These are phyloP conservation scores for Inga oerstediana DNA, from an alignment of 306 rosid genomes.

Conservation along the genomic window DNA sequence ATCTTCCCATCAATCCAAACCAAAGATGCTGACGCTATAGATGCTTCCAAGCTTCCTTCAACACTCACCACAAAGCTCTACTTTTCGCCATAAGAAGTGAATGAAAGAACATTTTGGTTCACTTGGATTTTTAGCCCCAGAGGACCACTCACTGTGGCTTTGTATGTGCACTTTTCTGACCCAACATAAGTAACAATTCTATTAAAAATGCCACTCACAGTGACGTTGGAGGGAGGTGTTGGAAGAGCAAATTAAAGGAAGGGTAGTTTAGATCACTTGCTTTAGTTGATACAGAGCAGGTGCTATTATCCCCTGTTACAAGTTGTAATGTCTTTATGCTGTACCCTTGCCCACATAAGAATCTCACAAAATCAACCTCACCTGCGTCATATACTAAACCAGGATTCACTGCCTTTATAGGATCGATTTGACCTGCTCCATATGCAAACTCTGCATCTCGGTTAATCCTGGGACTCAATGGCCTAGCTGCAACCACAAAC, in stretches of 20 bases:
- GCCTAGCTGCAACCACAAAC: conserved; percentile 36
- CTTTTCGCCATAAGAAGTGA: conserved; percentile 40
- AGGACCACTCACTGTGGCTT: conserved; percentile 38
- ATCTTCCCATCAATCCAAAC: conserved; percentile 53
- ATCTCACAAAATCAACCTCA: conserved; percentile 31
- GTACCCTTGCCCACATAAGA: conserved; percentile 55
- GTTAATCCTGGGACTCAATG: conserved; percentile 27
- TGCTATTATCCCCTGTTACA: conserved; percentile 10
- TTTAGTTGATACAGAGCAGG: conserved; percentile 1
- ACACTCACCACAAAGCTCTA: conserved; percentile 30
- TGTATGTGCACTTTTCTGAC: conserved; percentile 35
- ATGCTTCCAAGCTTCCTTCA: conserved; percentile 25
- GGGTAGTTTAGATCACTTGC: conserved; percentile 56
- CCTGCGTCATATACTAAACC: conserved; percentile 53
- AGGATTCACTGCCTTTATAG: conserved; percentile 38
- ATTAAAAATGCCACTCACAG: conserved; percentile 28
- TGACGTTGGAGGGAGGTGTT: not conserved
- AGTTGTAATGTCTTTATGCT: conserved; percentile 27
- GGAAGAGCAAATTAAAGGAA: conserved; percentile 46
- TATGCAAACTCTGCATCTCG: conserved; percentile 45
- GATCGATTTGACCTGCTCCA: conserved; percentile 55
- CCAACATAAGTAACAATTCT: conserved; percentile 59
- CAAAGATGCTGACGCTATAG: conserved; percentile 42
- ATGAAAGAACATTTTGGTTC: conserved; percentile 44
- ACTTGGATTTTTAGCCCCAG: conserved; percentile 37